phyloP scores from a whole-genome alignment of 2,329 filamentous ascomycete genomes.

The Paraphoma sp. region DNA sequence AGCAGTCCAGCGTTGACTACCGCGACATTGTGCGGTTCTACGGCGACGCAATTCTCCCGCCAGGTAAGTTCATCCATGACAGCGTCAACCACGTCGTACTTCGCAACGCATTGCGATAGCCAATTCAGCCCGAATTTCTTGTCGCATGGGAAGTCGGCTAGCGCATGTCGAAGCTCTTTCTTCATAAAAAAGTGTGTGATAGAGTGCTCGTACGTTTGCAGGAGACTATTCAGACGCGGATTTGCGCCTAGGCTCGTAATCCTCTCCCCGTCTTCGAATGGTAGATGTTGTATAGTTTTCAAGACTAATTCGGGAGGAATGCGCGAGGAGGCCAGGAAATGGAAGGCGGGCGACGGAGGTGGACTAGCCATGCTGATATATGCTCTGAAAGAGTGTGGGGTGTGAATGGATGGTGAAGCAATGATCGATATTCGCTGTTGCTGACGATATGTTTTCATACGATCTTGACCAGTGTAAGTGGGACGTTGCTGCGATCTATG shows the following conservation, averaged over 20 bases:
- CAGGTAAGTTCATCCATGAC: constrained; percentile 38
- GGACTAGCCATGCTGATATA: constrained; percentile 12
- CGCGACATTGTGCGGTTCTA: constrained; percentile 32
- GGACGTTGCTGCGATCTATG: background rate
- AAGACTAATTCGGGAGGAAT: constrained; percentile 40
- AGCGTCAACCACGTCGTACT: constrained; percentile 39
- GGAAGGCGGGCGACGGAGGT: background rate
- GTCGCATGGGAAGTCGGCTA: constrained; percentile 32
- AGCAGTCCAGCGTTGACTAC: constrained; percentile 36
- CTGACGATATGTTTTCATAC: too few relatives aligned
- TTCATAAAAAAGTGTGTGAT: constrained; percentile 29
- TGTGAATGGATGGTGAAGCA: background rate
- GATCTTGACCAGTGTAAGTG: too few relatives aligned
- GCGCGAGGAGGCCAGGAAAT: constrained; percentile 19
- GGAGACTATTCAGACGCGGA: constrained; percentile 21
- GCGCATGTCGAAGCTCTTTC: constrained; percentile 35
- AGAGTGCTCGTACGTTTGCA: constrained; percentile 34
- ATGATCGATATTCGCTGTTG: background rate
- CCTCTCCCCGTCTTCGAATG: constrained; percentile 27
- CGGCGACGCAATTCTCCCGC: constrained; percentile 31
- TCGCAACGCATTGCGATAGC: constrained; percentile 34
- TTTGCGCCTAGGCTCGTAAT: constrained; percentile 27
- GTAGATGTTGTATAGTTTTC: constrained; percentile 31
- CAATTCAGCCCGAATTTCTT: constrained; percentile 23
- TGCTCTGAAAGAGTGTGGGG: background rate